Conservation (phyloP, 139 green algal species). For the Closterium sp. region DNA sequence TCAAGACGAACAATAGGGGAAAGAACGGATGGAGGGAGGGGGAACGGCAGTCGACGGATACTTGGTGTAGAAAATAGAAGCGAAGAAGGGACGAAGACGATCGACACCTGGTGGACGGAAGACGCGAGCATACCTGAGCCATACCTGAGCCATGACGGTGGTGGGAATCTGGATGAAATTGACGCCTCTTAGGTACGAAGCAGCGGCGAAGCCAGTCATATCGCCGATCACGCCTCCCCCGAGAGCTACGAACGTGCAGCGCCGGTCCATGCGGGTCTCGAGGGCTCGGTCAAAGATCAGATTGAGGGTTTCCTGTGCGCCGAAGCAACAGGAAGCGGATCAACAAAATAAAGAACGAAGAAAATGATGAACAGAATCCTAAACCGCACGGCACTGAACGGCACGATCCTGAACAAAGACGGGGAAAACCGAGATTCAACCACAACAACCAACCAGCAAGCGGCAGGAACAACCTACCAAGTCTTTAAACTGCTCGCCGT, state of each 20-base stretch:
- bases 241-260: constrained; percentile 90
- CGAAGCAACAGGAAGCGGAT: background rate
- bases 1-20: background rate
- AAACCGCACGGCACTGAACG: no score
- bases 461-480: constrained; percentile 66
- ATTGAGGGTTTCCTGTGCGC: constrained; percentile 41
- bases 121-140: constrained; percentile 70
- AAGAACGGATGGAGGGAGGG: background rate
- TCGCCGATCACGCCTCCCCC: constrained; percentile 96
- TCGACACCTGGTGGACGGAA: background rate
- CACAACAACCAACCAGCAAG: background rate
- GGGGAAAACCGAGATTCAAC: no score
- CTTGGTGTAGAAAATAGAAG: background rate
- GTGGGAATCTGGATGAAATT: constrained; percentile 98
- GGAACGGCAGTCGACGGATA: no score
- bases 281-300: constrained; percentile 84
- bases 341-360: no score
- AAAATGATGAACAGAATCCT: no score
- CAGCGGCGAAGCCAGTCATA: constrained; percentile 96
- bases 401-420: no score
- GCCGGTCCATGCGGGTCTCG: constrained; percentile 77
- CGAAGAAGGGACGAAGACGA: background rate
- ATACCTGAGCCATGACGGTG: constrained; percentile 95
- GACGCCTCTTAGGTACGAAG: constrained; percentile 93
- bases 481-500: constrained; percentile 95